A percentile compares a stretch with the other conserved stretches of the same genome.
Conservation (phyloP, 2,329 filamentous ascomycete genomes). For the Phialocephala sp. region DNA sequence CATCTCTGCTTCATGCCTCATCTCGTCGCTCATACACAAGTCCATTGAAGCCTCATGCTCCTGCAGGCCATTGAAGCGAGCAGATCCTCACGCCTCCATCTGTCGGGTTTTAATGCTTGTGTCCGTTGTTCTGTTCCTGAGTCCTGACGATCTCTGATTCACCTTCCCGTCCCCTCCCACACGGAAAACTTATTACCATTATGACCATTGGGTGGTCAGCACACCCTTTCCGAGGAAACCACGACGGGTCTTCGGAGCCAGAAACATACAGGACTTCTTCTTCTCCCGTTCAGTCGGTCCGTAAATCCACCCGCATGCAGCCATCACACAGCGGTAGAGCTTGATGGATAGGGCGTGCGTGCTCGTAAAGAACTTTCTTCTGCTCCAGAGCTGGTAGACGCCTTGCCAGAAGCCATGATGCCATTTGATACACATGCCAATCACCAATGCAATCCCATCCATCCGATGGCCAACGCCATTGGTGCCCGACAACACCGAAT, state of each 20-base stretch:
- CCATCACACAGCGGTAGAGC: background rate
- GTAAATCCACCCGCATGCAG: background rate
- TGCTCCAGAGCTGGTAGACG: background rate
- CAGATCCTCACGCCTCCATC: conserved; percentile 7
- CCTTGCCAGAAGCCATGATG: background rate
- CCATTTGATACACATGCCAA: conserved; percentile 4
- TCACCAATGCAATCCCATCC: background rate
- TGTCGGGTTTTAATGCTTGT: conserved; percentile 14
- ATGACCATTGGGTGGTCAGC: background rate
- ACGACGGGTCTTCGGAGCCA: background rate
- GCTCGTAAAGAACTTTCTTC: conserved; percentile 6
- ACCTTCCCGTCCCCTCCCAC: conserved; percentile 1
- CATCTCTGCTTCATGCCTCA: conserved; percentile 22
- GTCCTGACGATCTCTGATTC: conserved; percentile 4
- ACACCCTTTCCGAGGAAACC: background rate
- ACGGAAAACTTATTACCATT: background rate
- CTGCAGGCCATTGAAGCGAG: background rate
- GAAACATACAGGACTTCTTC: conserved; percentile 2
- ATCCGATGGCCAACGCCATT: background rate
- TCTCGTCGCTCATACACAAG: conserved; percentile 18
- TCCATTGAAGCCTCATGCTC: background rate
- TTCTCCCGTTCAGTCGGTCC: background rate
- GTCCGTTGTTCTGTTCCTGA: background rate
- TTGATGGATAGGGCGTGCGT: background rate
- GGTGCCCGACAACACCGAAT: conserved; percentile 6